phyloP scores from a whole-genome alignment of 2,329 filamentous ascomycete species.

The Xylariaceae sp. region DNA sequence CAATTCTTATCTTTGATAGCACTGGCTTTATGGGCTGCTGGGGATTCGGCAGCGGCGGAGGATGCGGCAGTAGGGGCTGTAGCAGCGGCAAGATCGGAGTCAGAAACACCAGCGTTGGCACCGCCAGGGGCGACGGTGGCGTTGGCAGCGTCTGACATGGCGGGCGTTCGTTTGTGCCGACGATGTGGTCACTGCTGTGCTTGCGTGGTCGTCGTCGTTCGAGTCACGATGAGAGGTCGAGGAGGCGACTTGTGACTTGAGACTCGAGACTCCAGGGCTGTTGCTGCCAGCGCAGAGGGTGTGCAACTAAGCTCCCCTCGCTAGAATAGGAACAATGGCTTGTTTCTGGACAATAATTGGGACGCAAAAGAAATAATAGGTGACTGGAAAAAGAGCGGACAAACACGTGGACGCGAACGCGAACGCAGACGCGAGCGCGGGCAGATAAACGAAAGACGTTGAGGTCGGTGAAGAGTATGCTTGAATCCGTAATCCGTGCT shows the following conservation, averaged over 20 bases:
- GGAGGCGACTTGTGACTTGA: not conserved
- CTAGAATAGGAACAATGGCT: not conserved
- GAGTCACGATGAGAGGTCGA: not conserved
- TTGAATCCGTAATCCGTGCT: too few species aligned
- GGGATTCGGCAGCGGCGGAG: conserved; percentile 27
- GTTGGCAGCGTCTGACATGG: conserved; percentile 16
- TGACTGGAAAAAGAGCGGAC: not conserved
- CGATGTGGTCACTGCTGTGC: not conserved
- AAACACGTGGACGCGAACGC: not conserved
- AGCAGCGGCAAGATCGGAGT: not conserved
- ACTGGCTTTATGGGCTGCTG: conserved; percentile 39
- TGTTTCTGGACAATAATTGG: not conserved
- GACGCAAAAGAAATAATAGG: not conserved
- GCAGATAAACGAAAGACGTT: not conserved
- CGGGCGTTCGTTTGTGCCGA: not conserved
- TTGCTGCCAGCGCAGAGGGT: not conserved
- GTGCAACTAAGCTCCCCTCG: not conserved
- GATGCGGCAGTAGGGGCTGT: conserved; percentile 6
- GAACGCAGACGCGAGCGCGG: not conserved
- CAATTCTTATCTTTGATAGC: conserved; percentile 81
- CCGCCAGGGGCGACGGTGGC: not conserved
- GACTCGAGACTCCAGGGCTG: not conserved
- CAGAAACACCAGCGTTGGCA: not conserved
- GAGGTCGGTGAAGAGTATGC: not conserved
- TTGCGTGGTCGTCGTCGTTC: conserved; percentile 5